Evolutionary conservation across 257 asterid genomes (phyloP).

Genomic region (Solanum pennellii): DNA sequence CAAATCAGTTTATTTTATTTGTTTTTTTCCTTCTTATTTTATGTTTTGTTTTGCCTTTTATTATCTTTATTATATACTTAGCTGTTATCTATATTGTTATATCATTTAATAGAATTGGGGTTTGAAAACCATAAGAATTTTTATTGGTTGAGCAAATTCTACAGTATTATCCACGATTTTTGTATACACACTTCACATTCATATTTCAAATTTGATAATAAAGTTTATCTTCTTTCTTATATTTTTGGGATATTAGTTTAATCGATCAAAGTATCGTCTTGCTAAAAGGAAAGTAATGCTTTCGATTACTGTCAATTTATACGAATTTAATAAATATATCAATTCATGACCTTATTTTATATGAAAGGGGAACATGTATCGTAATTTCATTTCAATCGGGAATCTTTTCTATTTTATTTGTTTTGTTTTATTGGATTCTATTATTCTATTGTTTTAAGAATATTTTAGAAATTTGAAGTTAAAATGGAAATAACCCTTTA

Average conservation of each 20-base stretch:
- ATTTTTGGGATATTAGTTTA: not conserved
- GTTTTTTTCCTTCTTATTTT: not conserved
- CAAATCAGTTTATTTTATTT: not conserved
- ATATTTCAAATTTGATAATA: too few species aligned
- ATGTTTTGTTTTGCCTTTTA: not conserved
- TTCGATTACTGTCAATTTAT: fast-evolving
- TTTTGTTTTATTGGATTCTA: not conserved
- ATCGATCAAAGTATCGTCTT: fast-evolving
- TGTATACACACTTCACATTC: not conserved
- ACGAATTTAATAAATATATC: not conserved
- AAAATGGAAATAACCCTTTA: not conserved
- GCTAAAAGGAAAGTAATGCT: fast-evolving
- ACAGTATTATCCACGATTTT: not conserved
- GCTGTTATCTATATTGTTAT: not conserved
- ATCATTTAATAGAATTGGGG: not conserved
- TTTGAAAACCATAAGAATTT: not conserved
- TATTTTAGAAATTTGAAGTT: not conserved
- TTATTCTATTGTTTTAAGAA: not conserved
- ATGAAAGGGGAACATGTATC: not conserved
- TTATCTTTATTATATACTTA: not conserved
- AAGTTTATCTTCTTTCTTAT: not conserved
- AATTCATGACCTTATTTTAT: not conserved
- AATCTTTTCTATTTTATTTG: not conserved
- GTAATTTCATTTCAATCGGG: fast-evolving
- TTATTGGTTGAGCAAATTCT: not conserved